Evolutionary conservation across 345 rosid species (phyloP), one percentile per base, ranked within the genome.

Genomic region (Passiflora organensis): DNA sequence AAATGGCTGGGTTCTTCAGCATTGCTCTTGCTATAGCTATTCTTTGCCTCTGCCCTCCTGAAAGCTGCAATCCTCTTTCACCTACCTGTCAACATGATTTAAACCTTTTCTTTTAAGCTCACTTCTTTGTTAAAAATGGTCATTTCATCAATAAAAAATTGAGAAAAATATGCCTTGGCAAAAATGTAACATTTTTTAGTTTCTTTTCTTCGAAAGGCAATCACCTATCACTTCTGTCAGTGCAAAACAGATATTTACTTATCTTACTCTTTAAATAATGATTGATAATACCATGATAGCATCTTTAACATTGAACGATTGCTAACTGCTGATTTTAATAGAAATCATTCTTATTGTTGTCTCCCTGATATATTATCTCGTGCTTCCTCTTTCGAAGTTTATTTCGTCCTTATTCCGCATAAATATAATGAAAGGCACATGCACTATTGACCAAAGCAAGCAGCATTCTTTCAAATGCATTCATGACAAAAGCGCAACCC

Each of bases 11-110:
- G 62, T 91, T 91, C 69, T 91, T 91, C 46, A 91, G 79, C 98
- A 91, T 91, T 0, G 98, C 98, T 74, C 98, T 78, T 12, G 98
- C 98, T 28, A 91, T 91, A 11, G 98, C 98, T 60, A 91, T 81
- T 68, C 98, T 76, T 71, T 91, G 98, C 80, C 88, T 91, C 75
- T 91, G 98, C 43, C 98, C 98, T 66, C 98, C 98, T 4, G 98
- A 91, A 6, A 91, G 83, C 67, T 91, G 98, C 59, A 91, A 53
- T 42, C 98, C 98, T 68, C 98, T 91, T 67, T 91, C 98, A 43
- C 98, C 98, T 3, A 88, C 98, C 98, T 91, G 82, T 55, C 51
- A 47, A 37, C 11, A 18, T 37, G 11, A 44, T 5, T 50, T 5
- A 53, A 32, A 20, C n/a, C 32, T 15, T 6, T 55, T 6, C n/a